These are phyloP conservation scores for Aspergillus cejpii DNA, from an alignment of 2,329 filamentous ascomycete genomes.

Conservation along the genomic window DNA sequence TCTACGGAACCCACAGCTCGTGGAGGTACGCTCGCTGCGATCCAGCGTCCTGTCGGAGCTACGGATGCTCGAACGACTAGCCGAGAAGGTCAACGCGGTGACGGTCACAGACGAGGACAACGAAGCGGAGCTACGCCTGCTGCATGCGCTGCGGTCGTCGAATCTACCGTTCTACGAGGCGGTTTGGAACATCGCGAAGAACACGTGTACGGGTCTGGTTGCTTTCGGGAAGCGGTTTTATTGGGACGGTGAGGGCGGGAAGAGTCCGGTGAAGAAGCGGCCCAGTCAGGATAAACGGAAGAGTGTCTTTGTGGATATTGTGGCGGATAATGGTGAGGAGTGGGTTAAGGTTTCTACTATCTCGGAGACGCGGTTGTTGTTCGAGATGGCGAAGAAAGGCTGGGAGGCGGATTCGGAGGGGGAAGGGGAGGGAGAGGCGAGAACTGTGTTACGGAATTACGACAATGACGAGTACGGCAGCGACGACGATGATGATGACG, in stretches of 20 bases:
- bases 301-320: conserved; percentile 57
- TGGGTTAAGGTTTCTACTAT: conserved; percentile 65
- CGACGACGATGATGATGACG: conserved; percentile 47
- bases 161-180: conserved; percentile 61
- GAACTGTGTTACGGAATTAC: conserved; percentile 24
- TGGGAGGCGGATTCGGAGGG: conserved; percentile 51
- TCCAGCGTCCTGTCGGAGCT: conserved; percentile 45
- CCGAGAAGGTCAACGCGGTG: conserved; percentile 19
- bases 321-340: conserved; percentile 55
- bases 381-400: conserved; percentile 62
- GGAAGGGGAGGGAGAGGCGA: conserved; percentile 29
- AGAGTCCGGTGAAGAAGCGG: conserved; percentile 20
- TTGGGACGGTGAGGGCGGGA: conserved; percentile 29
- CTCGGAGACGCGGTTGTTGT: conserved; percentile 57
- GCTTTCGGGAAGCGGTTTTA: conserved; percentile 54
- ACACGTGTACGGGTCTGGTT: conserved; percentile 47
- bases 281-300: conserved; percentile 41
- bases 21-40: conserved; percentile 48
- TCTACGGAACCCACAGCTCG: conserved; percentile 41
- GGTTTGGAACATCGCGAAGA: conserved; percentile 58
- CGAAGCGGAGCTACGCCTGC: conserved; percentile 30
- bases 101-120: conserved; percentile 11
- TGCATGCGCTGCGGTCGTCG: conserved; percentile 57
- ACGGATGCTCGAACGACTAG: conserved; percentile 43
- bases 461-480: conserved; percentile 37